phyloP scores from a whole-genome alignment of 805 yeast species.

The Candida methanosorbosa region DNA sequence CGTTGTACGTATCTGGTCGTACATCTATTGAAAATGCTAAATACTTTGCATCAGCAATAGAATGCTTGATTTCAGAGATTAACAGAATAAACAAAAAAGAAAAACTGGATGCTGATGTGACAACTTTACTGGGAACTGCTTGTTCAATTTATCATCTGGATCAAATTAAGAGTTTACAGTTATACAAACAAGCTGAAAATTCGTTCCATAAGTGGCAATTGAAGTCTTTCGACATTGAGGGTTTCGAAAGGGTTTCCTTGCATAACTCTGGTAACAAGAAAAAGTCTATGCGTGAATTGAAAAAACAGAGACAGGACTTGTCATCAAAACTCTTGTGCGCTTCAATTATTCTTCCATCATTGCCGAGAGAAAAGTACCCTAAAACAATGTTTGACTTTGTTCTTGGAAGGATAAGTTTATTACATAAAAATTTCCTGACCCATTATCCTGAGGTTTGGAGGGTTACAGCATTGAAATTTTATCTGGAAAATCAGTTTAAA shows the following conservation, averaged over 20 bases:
- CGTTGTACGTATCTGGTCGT: too few species aligned
- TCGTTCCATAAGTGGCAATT: conserved; percentile 24
- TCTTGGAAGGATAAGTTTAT: conserved; percentile 5
- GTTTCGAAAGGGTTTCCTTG: conserved; percentile 17
- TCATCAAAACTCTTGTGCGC: conserved; percentile 21
- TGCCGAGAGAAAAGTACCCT: background rate
- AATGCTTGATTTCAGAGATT: too few species aligned
- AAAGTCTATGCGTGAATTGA: conserved; percentile 3
- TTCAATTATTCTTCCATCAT: too few species aligned
- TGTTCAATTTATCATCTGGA: conserved; percentile 15
- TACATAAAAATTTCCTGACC: conserved; percentile 3
- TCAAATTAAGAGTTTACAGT: conserved; percentile 13
- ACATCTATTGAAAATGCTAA: too few species aligned
- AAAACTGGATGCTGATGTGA: conserved; percentile 15
- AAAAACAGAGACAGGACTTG: conserved; percentile 15
- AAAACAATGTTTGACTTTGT: conserved; percentile 10
- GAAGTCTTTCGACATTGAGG: conserved; percentile 22
- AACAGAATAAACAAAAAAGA: too few species aligned
- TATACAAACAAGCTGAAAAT: conserved; percentile 20
- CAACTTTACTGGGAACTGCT: conserved; percentile 21
- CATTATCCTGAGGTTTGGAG: conserved; percentile 24
- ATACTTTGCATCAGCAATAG: too few species aligned
- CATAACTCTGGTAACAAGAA: conserved; percentile 1
- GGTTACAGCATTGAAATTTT: conserved; percentile 17
- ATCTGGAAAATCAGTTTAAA: conserved; percentile 7